Base-by-base conservation (phyloP, 768 basidiomycete genomes). In the Tremella fuciformis region DNA sequence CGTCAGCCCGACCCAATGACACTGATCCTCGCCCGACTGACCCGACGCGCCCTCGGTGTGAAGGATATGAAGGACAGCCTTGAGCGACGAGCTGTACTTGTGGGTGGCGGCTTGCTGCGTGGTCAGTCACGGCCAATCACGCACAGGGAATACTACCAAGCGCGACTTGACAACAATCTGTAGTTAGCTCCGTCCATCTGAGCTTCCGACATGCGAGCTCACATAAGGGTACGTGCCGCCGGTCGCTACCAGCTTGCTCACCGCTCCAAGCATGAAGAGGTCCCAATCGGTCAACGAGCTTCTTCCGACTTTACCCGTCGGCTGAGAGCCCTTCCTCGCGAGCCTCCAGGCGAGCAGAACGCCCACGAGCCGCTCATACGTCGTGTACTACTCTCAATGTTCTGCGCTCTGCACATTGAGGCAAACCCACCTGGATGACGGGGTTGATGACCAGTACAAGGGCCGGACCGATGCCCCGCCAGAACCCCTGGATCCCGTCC, bases 331-430 rank as follows among this genome's bases (percentile, higher is more conserved):
- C 85, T 74, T 65, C 79, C 83, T 50, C 73, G 80, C 25, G 83
- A 84, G 37, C 88, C 83, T 26, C 29, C 82, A 82, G 59, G 82
- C 81, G 55, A 91, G 79, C 58, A 97, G 71, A 38, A 84, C 67
- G 67, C 93, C 96, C 81, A 94, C 96, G 68, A 98, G 80, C 73
- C 96, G 91, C 77, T 99, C 94, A 63, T 97, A 98, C 0, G 86
- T 84, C 18, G 94, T 97, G 76, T 96, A 93, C 80, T 92, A 85
- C 15, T 37, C 26, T 34, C 48, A 53, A 38, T 34, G 22, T 29
- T 21, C 13, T 6, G 8, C 37, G 8, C 4, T 37, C 13, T 44
- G 24, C 18, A 49, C 44, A n/a, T 24, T 24, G 19, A 25, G n/a
- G n/a, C n/a, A 54, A 26, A 55, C 69, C 50, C 25, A 78, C 78